Conservation (phyloP, 1,284 basidiomycete genomes). For the Pyrrhoderma lamaoense region DNA sequence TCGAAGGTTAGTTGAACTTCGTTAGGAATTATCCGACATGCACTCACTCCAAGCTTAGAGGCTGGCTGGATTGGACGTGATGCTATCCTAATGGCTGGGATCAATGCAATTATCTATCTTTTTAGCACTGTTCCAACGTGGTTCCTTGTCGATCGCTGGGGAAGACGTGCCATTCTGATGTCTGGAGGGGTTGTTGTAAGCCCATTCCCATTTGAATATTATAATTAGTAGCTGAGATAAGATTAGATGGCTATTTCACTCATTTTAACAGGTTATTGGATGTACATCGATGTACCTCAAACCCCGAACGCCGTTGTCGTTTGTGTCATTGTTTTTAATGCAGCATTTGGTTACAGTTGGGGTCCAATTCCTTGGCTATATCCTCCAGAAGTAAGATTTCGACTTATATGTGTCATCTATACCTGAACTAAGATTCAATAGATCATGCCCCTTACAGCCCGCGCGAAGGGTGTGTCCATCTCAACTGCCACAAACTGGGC, state of each 20-base stretch:
- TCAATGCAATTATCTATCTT: slow-evolving; percentile 86
- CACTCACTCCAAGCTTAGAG: slow-evolving; percentile 41
- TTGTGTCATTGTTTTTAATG: slow-evolving; percentile 92
- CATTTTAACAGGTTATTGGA: slow-evolving; percentile 82
- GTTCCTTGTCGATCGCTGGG: slow-evolving; percentile 93
- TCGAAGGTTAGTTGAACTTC: slow-evolving; percentile 55
- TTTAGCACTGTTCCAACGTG: slow-evolving; percentile 82
- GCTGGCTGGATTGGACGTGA: slow-evolving; percentile 98
- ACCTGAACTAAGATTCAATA: slow-evolving; percentile 30
- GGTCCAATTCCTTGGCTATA: slow-evolving; percentile 85
- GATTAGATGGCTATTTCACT: slow-evolving; percentile 71
- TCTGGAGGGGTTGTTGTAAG: slow-evolving; percentile 81
- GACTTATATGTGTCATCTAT: not conserved
- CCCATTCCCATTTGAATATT: slow-evolving; percentile 19
- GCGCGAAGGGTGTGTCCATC: slow-evolving; percentile 91
- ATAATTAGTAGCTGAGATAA: slow-evolving; percentile 6
- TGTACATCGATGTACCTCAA: slow-evolving; percentile 83
- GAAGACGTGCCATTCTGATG: slow-evolving; percentile 85
- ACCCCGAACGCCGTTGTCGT: slow-evolving; percentile 87
- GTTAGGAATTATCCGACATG: not conserved
- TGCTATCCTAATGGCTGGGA: slow-evolving; percentile 95
- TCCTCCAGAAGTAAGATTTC: slow-evolving; percentile 61
- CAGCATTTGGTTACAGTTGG: slow-evolving; percentile 83
- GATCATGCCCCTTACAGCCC: slow-evolving; percentile 87
- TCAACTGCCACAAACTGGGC: slow-evolving; percentile 85